Percentiles rank a stretch among this genome's conserved stretches.
Evolutionary conservation across 2,329 filamentous ascomycete genomes (phyloP).

Genomic region (Saccharata proteae): DNA sequence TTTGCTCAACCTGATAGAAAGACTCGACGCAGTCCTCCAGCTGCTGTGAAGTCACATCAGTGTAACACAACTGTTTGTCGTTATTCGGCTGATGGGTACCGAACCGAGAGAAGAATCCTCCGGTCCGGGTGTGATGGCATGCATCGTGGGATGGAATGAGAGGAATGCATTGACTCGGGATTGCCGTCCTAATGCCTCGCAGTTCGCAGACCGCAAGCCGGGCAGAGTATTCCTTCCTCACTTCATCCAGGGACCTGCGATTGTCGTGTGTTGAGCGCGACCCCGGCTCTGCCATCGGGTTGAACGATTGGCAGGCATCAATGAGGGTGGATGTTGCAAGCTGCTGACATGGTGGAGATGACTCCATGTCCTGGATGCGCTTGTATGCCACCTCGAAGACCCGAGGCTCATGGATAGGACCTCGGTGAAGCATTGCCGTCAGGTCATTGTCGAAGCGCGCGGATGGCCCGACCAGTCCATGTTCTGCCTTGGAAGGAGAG

Average conservation of each 20-base stretch:
- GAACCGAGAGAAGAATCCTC: constrained; percentile 13
- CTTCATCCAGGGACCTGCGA: constrained; percentile 18
- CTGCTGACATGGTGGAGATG: constrained; percentile 38
- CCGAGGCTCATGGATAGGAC: constrained; percentile 12
- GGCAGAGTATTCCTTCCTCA: constrained; percentile 47
- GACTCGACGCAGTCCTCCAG: constrained; percentile 41
- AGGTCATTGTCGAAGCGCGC: constrained; percentile 6
- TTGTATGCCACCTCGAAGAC: constrained; percentile 7
- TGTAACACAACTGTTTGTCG: constrained; percentile 19
- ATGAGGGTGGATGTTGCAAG: constrained; percentile 41
- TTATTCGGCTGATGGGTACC: constrained; percentile 10
- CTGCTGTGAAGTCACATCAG: constrained; percentile 18
- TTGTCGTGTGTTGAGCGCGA: neutral
- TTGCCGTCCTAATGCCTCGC: constrained; percentile 35
- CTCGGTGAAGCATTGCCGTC: constrained; percentile 11
- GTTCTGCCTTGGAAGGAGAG: neutral
- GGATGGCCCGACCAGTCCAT: no score
- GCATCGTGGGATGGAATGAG: constrained; percentile 31
- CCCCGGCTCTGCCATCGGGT: constrained; percentile 19
- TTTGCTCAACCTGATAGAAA: constrained; percentile 42
- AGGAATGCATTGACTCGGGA: constrained; percentile 40
- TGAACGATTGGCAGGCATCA: constrained; percentile 40
- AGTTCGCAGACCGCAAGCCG: constrained; percentile 54
- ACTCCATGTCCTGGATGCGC: constrained; percentile 30
- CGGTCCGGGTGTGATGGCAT: constrained; percentile 14